These are phyloP conservation scores for Pyrenophora graminea DNA, from an alignment of 2,329 filamentous ascomycete species.

Conservation along the genomic window DNA sequence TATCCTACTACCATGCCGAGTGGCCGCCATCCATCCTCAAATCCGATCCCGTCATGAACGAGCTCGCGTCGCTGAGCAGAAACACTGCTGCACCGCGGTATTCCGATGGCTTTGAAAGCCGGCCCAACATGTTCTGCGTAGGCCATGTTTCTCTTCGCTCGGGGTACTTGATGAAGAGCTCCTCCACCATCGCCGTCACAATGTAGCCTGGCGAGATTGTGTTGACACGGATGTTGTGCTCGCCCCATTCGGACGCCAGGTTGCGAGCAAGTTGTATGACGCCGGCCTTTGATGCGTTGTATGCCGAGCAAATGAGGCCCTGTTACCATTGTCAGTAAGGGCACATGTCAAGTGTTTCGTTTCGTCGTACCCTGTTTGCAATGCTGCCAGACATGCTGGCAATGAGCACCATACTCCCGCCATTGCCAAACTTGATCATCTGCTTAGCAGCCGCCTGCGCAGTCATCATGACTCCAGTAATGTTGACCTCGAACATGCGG, in stretches of 20 bases:
- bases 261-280: slow-evolving; percentile 73
- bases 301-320: slow-evolving; percentile 69
- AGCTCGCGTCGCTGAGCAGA: slow-evolving; percentile 47
- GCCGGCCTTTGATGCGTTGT: slow-evolving; percentile 77
- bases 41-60: slow-evolving; percentile 48
- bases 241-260: slow-evolving; percentile 74
- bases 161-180: slow-evolving; percentile 75
- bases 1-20: slow-evolving; percentile 38
- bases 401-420: slow-evolving; percentile 66
- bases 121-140: slow-evolving; percentile 79
- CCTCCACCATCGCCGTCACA: slow-evolving; percentile 80
- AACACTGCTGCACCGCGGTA: slow-evolving; percentile 47
- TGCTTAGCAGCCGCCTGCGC: slow-evolving; percentile 66
- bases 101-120: slow-evolving; percentile 42
- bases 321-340: slow-evolving; percentile 40
- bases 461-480: slow-evolving; percentile 67
- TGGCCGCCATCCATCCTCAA: slow-evolving; percentile 48
- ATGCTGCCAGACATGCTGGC: slow-evolving; percentile 66
- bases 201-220: slow-evolving; percentile 82
- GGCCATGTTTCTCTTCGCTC: slow-evolving; percentile 72
- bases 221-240: slow-evolving; percentile 76
- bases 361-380: slow-evolving; percentile 62
- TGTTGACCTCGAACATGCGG: slow-evolving; percentile 65
- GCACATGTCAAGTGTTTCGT: not conserved
- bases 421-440: slow-evolving; percentile 64